A percentile compares a stretch with the other conserved stretches of the same genome.
Conservation (phyloP, 495 filamentous ascomycete species). For the Haplographium delicatum region DNA sequence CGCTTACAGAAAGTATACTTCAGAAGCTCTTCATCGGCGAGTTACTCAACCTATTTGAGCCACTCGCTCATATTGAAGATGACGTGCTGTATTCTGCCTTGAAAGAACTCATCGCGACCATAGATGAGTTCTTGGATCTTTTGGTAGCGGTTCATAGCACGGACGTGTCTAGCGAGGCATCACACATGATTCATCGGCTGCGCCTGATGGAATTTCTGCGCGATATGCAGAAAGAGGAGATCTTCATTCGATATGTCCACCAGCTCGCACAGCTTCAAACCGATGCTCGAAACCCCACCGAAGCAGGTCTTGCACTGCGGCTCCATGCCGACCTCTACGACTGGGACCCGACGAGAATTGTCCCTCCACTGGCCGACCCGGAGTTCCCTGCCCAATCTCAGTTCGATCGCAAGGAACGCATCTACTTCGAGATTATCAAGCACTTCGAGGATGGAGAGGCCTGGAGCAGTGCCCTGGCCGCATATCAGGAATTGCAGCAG, state of each 20-base stretch:
- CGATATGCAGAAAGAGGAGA: conserved; percentile 96
- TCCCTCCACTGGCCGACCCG: conserved; percentile 67
- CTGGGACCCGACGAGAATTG: conserved; percentile 71
- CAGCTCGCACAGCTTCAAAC: conserved; percentile 79
- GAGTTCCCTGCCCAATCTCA: conserved; percentile 75
- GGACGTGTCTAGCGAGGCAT: conserved; percentile 68
- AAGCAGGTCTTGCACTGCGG: conserved; percentile 84
- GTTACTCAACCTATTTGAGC: conserved; percentile 73
- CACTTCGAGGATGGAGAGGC: conserved; percentile 88
- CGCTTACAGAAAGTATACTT: conserved; percentile 78
- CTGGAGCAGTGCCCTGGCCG: conserved; percentile 84
- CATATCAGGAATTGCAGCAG: conserved; percentile 82
- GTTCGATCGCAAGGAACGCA: conserved; percentile 87
- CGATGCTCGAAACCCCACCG: conserved; percentile 71
- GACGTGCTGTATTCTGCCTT: conserved; percentile 75
- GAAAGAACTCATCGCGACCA: conserved; percentile 69
- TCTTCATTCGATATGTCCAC: conserved; percentile 95
- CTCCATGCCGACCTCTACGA: conserved; percentile 91
- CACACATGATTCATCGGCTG: conserved; percentile 76
- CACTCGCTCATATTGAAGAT: conserved; percentile 56
- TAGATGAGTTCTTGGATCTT: conserved; percentile 87
- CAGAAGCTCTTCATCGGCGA: conserved; percentile 92
- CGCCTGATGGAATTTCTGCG: conserved; percentile 94
- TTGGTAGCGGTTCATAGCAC: conserved; percentile 87
- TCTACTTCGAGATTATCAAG: conserved; percentile 93